phyloP scores from a whole-genome alignment of 345 rosid genomes.

The Gossypium bickii region DNA sequence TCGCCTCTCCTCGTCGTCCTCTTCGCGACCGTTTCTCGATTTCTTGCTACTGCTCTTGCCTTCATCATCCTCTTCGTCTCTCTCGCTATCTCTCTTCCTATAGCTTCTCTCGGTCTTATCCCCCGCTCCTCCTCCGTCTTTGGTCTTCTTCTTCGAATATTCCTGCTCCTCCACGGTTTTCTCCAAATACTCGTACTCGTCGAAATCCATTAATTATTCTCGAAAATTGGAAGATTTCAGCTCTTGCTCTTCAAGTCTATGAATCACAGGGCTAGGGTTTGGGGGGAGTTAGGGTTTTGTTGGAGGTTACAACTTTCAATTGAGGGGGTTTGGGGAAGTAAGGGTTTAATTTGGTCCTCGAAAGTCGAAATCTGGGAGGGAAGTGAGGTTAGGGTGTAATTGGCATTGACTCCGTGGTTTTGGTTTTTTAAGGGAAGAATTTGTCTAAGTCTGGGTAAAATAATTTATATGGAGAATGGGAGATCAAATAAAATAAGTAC shows the following conservation, averaged over 20 bases:
- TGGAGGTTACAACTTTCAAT: neutral
- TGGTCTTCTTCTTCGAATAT: slow-evolving; percentile 39
- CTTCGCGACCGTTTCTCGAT: slow-evolving; percentile 55
- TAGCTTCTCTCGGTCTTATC: slow-evolving; percentile 68
- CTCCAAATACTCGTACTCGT: slow-evolving; percentile 94
- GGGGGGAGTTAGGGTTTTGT: slow-evolving; percentile 15
- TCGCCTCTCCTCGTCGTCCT: slow-evolving; percentile 44
- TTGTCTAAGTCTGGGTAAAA: no score
- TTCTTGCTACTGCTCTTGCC: slow-evolving; percentile 45
- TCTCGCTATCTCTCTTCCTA: slow-evolving; percentile 56
- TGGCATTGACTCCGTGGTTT: no score
- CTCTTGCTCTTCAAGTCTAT: slow-evolving; percentile 21
- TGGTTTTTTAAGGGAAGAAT: no score
- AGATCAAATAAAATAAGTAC: no score
- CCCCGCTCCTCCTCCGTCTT: slow-evolving; percentile 32
- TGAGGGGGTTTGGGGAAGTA: neutral
- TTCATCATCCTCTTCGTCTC: slow-evolving; percentile 41
- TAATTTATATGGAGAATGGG: no score
- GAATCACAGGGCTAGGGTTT: slow-evolving; percentile 11
- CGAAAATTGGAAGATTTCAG: slow-evolving; percentile 15
- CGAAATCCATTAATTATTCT: slow-evolving; percentile 53
- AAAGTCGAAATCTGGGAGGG: neutral
- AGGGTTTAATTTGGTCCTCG: neutral
- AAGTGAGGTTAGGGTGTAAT: neutral
- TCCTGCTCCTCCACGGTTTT: slow-evolving; percentile 63